These are phyloP conservation scores for Calvatia gigantea DNA, from an alignment of 768 basidiomycete species.

Conservation along the genomic window DNA sequence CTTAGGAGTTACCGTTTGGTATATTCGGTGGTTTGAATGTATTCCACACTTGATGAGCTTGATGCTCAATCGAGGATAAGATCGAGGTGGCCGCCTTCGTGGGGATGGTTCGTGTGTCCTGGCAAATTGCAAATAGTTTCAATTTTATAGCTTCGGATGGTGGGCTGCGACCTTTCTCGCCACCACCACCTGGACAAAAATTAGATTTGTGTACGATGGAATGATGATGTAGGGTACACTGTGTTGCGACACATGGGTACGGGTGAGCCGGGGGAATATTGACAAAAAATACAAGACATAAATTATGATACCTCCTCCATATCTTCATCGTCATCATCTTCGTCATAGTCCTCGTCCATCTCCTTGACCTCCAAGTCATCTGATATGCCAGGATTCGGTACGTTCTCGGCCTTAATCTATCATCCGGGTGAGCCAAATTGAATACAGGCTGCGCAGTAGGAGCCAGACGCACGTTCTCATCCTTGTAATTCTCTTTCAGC, in stretches of 20 bases:
- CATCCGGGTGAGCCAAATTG: background rate
- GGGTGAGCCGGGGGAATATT: background rate
- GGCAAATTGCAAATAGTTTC: too few species aligned
- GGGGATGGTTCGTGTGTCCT: background rate
- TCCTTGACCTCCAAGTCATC: slow-evolving; percentile 38
- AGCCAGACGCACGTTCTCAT: slow-evolving; percentile 43
- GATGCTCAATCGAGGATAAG: background rate
- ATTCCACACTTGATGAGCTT: too few species aligned
- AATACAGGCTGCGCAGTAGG: background rate
- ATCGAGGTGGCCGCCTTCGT: background rate
- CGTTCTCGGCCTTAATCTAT: slow-evolving; percentile 44
- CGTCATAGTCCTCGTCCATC: slow-evolving; percentile 48
- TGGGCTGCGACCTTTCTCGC: too few species aligned
- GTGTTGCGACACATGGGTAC: background rate
- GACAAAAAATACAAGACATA: background rate
- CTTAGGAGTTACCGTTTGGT: too few species aligned
- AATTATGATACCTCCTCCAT: slow-evolving; percentile 70
- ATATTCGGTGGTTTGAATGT: too few species aligned
- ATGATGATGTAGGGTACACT: background rate
- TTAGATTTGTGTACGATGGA: background rate
- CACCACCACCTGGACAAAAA: background rate
- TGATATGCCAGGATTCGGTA: slow-evolving; percentile 33
- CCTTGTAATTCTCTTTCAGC: slow-evolving; percentile 70
- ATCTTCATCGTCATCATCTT: slow-evolving; percentile 57
- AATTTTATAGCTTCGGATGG: too few species aligned